Evolutionary conservation across 345 rosid species (phyloP).

Genomic region (Geranium rotundifolium): DNA sequence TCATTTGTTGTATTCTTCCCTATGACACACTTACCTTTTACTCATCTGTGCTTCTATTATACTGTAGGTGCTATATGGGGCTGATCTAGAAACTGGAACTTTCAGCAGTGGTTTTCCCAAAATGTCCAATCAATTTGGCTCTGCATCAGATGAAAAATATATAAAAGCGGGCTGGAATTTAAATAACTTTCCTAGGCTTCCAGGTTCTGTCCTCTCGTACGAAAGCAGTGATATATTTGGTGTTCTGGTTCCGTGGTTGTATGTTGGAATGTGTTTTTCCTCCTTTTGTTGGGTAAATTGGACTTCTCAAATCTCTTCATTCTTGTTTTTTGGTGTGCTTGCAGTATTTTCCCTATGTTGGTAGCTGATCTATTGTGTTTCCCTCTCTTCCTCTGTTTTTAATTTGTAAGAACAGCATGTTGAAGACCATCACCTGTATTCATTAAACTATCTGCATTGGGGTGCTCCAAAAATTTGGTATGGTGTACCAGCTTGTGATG

Average conservation of each 20-base stretch:
- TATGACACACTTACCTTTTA: neutral
- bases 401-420: conserved; percentile 58
- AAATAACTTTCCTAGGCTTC: conserved; percentile 93
- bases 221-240: conserved; percentile 97
- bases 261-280: conserved; percentile 98
- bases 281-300: conserved; percentile 88
- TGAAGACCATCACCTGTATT: conserved; percentile 97
- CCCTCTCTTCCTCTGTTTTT: conserved; percentile 2
- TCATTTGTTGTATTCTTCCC: neutral
- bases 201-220: conserved; percentile 74
- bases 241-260: conserved; percentile 95
- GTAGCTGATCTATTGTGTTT: too few relatives aligned
- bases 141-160: conserved; percentile 40
- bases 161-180: conserved; percentile 93
- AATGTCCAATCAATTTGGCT: conserved; percentile 25
- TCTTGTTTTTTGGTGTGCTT: neutral
- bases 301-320: neutral
- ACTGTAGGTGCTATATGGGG: conserved; percentile 85
- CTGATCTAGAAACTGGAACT: conserved; percentile 91
- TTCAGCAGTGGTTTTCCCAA: conserved; percentile 99
- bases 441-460: conserved; percentile 95
- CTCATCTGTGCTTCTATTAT: neutral
- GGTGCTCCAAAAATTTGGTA: conserved; percentile 98
- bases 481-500: conserved; percentile 75
- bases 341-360: too few relatives aligned